phyloP scores from a whole-genome alignment of 169 alveolate species.

The Plasmodium knowlesi region DNA sequence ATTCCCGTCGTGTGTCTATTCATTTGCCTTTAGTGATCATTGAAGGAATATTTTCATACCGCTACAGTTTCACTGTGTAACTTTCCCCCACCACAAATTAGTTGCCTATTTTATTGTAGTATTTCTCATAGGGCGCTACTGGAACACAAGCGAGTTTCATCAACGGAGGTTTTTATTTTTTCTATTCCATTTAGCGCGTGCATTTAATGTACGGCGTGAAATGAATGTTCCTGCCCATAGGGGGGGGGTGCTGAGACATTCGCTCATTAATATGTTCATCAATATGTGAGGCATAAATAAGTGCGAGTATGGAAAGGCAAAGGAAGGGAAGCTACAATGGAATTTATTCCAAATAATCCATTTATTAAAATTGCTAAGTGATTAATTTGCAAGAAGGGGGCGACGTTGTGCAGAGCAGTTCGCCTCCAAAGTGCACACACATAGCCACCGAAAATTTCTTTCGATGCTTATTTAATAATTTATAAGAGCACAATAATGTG shows the following conservation, averaged over 20 bases:
- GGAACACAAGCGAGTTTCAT: background rate
- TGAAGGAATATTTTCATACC: no score
- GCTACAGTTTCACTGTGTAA: no score
- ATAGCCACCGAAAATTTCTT: background rate
- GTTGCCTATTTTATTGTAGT: no score
- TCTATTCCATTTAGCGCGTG: background rate
- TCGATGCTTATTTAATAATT: background rate
- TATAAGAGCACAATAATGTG: background rate
- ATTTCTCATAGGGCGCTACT: no score
- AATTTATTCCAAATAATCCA: background rate
- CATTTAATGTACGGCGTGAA: background rate
- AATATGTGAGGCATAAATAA: background rate
- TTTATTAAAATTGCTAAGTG: background rate
- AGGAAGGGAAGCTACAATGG: background rate
- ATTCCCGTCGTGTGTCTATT: background rate
- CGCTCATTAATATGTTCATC: background rate
- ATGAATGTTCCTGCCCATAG: background rate
- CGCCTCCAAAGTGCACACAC: background rate
- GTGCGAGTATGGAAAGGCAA: background rate
- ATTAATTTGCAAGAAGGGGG: background rate
- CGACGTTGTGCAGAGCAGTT: background rate
- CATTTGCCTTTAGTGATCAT: no score
- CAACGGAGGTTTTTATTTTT: background rate
- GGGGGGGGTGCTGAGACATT: background rate
- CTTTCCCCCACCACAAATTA: no score